Evolutionary conservation across 306 rosid species (phyloP).

Genomic region (Ormosia emarginata): DNA sequence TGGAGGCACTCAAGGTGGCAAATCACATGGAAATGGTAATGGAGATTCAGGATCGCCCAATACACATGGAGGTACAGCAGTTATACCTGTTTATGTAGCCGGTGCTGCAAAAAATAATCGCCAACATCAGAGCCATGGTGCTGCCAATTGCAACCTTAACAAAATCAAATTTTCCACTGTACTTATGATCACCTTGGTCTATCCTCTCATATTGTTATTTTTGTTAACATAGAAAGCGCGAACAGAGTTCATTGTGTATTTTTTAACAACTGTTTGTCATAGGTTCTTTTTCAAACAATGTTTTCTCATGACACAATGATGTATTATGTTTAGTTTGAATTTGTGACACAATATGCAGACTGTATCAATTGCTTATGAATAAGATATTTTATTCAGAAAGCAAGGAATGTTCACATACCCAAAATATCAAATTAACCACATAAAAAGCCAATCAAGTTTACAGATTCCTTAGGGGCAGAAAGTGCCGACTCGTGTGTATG

Average conservation of each 20-base stretch:
- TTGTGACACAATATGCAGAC: neutral
- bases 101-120: slow-evolving; percentile 53
- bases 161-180: slow-evolving; percentile 16
- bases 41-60: slow-evolving; percentile 27
- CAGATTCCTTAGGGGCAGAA: neutral
- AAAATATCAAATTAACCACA: neutral
- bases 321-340: slow-evolving; percentile 3
- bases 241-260: neutral
- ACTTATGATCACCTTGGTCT: slow-evolving; percentile 35
- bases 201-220: slow-evolving; percentile 27
- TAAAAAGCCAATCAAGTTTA: neutral
- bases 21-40: slow-evolving; percentile 28
- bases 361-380: neutral
- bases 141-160: slow-evolving; percentile 42
- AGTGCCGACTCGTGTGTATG: neutral
- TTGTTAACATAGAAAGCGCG: slow-evolving; percentile 12
- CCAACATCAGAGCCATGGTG: slow-evolving; percentile 31
- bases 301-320: neutral
- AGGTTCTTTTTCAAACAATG: neutral
- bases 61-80: slow-evolving; percentile 38
- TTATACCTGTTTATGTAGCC: slow-evolving; percentile 59
- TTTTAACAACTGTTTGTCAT: neutral
- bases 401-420: neutral
- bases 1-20: slow-evolving; percentile 31
- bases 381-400: neutral